Conservation (phyloP, 1,284 basidiomycete genomes). For the Cerioporus squamosus region DNA sequence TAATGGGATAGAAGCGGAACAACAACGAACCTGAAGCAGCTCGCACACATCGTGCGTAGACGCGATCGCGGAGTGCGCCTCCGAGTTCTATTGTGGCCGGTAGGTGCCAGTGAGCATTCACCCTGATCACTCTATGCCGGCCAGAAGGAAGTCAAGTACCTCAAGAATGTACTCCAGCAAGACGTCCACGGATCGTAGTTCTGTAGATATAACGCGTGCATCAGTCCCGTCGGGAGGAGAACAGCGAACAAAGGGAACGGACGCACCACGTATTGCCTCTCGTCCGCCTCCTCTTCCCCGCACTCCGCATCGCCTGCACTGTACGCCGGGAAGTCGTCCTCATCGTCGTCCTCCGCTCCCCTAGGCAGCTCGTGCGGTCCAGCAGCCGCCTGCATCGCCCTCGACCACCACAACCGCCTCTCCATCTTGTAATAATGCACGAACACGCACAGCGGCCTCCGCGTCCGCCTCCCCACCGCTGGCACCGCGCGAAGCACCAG, state of each 20-base stretch:
- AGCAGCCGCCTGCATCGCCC: slow-evolving; percentile 18
- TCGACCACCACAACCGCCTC: not conserved
- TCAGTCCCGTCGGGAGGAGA: not conserved
- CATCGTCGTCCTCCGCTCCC: not conserved
- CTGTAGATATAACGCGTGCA: not conserved
- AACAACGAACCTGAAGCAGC: too few relatives aligned
- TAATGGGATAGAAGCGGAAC: too few relatives aligned
- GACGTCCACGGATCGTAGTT: slow-evolving; percentile 12
- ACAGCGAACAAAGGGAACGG: not conserved
- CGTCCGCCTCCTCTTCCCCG: not conserved
- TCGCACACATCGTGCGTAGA: too few relatives aligned
- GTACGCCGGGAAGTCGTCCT: not conserved
- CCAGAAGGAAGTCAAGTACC: not conserved
- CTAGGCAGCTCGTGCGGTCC: slow-evolving; percentile 16
- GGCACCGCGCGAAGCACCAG: not conserved
- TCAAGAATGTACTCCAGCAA: slow-evolving; percentile 22
- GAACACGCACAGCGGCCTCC: slow-evolving; percentile 12
- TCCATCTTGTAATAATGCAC: slow-evolving; percentile 17
- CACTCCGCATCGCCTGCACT: not conserved
- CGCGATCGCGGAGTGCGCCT: too few relatives aligned
- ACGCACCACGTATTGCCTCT: not conserved
- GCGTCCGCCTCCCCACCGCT: not conserved
- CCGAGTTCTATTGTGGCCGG: too few relatives aligned
- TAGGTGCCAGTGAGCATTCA: too few relatives aligned
- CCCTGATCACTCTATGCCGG: too few relatives aligned